A percentile compares a stretch with the other conserved stretches of the same genome.
Conservation (phyloP, 495 filamentous ascomycete species). For the Trichoderma asperelloides region DNA sequence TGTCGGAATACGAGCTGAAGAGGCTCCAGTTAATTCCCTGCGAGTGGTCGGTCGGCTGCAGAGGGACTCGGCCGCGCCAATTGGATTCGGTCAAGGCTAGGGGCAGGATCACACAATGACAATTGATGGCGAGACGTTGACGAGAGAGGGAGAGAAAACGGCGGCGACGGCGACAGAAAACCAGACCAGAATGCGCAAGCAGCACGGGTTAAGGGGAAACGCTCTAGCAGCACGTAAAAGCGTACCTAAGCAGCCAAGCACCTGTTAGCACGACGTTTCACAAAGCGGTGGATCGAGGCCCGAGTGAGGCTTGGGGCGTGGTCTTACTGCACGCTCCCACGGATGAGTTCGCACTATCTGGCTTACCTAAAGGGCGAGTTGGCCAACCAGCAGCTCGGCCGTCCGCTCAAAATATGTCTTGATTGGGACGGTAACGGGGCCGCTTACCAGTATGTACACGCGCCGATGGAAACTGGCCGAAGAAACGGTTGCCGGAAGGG, state of each 20-base stretch:
- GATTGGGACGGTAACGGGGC: background rate
- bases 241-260: background rate
- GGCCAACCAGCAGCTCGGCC: background rate
- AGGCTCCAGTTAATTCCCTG: conserved; percentile 5
- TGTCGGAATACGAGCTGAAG: conserved; percentile 5
- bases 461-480: too few relatives aligned
- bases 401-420: background rate
- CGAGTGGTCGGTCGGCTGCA: background rate
- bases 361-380: background rate
- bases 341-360: background rate
- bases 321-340: background rate
- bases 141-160: background rate
- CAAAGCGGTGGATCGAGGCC: conserved; percentile 1
- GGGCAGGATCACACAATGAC: background rate
- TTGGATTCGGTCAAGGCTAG: background rate
- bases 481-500: too few relatives aligned
- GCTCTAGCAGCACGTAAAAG: background rate
- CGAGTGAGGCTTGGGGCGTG: background rate
- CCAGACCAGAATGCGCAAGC: background rate
- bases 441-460: too few relatives aligned
- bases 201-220: background rate
- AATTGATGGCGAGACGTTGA: background rate
- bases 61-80: background rate
- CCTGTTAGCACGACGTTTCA: conserved; percentile 1
- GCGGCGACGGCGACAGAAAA: background rate